These are phyloP conservation scores for Backusella australiensis DNA, from an alignment of 192 early-diverging fungal genomes.

Conservation along the genomic window DNA sequence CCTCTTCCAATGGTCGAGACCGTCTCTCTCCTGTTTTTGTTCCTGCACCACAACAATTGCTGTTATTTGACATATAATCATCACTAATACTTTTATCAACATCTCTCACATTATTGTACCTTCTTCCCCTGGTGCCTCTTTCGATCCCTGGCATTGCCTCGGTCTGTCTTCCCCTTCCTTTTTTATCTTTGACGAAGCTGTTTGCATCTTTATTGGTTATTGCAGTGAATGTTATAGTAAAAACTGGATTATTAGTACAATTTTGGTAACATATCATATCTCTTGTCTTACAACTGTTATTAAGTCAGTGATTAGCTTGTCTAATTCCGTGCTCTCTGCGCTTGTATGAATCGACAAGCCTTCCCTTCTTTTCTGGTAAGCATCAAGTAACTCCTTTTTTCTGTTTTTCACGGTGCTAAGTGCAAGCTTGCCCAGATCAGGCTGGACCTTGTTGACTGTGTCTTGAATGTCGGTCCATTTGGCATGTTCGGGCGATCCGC, in stretches of 20 bases:
- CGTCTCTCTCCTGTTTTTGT: neutral
- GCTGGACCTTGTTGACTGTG: neutral
- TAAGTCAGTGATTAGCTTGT: neutral
- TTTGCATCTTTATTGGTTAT: neutral
- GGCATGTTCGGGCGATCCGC: neutral
- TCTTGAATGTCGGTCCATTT: constrained; percentile 8
- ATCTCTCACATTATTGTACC: neutral
- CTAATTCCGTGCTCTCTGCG: neutral
- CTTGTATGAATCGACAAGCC: constrained; percentile 5
- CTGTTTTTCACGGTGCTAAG: constrained; percentile 5
- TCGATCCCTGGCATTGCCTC: neutral
- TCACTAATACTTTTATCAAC: neutral
- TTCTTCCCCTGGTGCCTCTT: neutral
- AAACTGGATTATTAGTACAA: neutral
- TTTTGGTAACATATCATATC: neutral
- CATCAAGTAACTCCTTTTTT: neutral
- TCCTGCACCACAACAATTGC: neutral
- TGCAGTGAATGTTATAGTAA: neutral
- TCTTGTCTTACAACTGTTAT: neutral
- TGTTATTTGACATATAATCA: neutral
- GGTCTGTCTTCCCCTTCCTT: neutral
- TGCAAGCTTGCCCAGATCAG: neutral
- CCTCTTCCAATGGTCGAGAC: neutral
- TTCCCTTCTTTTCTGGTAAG: neutral
- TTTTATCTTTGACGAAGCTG: neutral